Base-by-base conservation (phyloP, 2,329 filamentous ascomycete species). In the Paracorniculantispora psalliotae region DNA sequence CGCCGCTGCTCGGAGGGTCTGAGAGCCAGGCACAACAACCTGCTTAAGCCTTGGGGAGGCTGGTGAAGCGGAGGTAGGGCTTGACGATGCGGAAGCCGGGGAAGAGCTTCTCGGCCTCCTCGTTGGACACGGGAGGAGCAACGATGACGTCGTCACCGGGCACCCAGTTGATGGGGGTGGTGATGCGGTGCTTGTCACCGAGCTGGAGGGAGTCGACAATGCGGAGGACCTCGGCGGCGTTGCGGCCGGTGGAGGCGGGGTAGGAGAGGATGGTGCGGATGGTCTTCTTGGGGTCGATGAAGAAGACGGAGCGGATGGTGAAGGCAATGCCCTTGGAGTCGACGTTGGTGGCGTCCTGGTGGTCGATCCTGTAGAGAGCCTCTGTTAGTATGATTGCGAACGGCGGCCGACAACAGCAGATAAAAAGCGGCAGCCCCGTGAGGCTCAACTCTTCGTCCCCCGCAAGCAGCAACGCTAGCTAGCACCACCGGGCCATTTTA, bases 211-310 rank as follows among this genome's bases (percentile, higher is more conserved):
- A 89, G 79, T 92, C 88, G 73, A 92, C 77, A 66, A 91, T 86
- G 69, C 89, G 86, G 67, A 92, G 84, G 55, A 92, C 86, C 81
- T 92, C 89, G 66, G 85, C 81, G 63, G 87, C 86, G 81, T 92
- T 92, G 71, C 89, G 86, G 76, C 92, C 92, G 48, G 91, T 96
- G 61, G 89, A 92, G 62, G 92, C 92, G 46, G 92, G 92, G 81
- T 96, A 97, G 71, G 90, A 87, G 79, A 96, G 89, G 73, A 91
- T 96, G 72, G 92, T 86, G 68, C 92, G 88, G 77, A 96, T 94
- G 75, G 88, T 93, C 87, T 96, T 96, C 76, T 85, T 86, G 64
- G 92, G 92, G 80, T 96, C 92, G 74, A 96, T 94, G 78, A 96
- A 82, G 82, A 96, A 96, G 72, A 96, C 92, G 67, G 89, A 91